Evolutionary conservation across 2,329 filamentous ascomycete species (phyloP), one percentile per base, ranked within the genome.

Genomic region (Herpotrichia juniperi): DNA sequence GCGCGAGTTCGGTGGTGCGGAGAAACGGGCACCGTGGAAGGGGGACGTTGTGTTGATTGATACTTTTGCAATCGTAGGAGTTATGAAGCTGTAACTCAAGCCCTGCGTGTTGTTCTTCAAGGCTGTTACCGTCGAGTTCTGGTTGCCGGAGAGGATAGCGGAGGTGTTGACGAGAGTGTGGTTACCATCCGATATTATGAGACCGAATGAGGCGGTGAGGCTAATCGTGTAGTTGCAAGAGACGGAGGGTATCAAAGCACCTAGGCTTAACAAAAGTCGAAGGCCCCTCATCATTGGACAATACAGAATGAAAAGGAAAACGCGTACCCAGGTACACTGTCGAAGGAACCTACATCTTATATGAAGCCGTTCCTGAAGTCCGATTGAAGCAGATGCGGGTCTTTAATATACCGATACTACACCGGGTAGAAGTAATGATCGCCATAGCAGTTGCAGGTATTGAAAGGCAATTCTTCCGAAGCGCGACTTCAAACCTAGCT

Each of bases 21-120:
- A 46, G 42, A 68, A 66, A 6, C 52, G 52, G 1, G 64, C 63
- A 17, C 64, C 64, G 32, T 60, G 50, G 48, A 62, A 68, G 2
- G 47, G 19, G 24, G 31, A 53, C 2, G 51, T 53, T 26, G 59
- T 59, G 43, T 64, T 62, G 8, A 68, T 45, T n/a, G 57, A 42
- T 11, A 68, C 48, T 46, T 59, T 65, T 3, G 59, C 63, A 31
- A 68, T 45, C 0, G 60, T 63, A 3, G 62, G 58, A 17, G 51
- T 61, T 37, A 65, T 35, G 35, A 67, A 66, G 37, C 37, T 45
- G 46, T 55, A 62, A 26, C 37, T 50, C 28, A 54, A 21, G 19
- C 48, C 58, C 24, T 32, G 48, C 3, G 48, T 63, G 46, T 3
- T 44, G 43, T 54, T 61, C 43, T 54, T 52, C 10, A 57, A 16